Base-by-base conservation (phyloP, 495 filamentous ascomycete genomes). In the Aspergillus saccharolyticus region DNA sequence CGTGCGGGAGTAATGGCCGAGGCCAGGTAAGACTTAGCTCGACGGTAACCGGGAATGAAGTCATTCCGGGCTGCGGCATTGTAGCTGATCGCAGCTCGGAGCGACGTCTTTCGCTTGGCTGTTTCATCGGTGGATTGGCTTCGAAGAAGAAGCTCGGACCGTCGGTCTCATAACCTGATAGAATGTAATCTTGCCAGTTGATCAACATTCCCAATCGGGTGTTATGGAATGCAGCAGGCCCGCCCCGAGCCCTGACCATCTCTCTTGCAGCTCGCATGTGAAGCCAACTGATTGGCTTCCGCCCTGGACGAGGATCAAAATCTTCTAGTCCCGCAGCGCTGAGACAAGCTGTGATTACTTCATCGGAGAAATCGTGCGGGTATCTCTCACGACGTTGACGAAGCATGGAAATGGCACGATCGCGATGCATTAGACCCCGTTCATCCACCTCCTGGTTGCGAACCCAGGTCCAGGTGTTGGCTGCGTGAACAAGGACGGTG, bases 101-200 rank as follows among this genome's bases (percentile, higher is more conserved):
- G 20, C 54, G 28, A 25, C 56, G 22, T 8, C 18, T 30, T 17
- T 16, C 17, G 2, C 4, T 30, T 22, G 53, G 21, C 7, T 25
- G 33, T 54, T 30, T 2, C 19, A 46, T 5, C 17, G 45, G 46
- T 21, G 50, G 8, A 9, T 58, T 55, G 16, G 56, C 52, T 20
- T 76, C 67, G 42, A 71, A 75, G 39, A 63, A 71, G 44, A 76
- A 74, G 49, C 67, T 70, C 0, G 60, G 58, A 14, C 65, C 68
- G 12, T 70, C 59, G 1, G 66, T 70, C 39, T 74, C 71, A 54
- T 74, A 76, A 0, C 74, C 74, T 0, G 70, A 66, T 18, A 75
- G 52, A 24, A 74, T 73, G 55, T 76, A 75, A 53, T 76, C 73
- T 63, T 73, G 70, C 74, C 71, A 76, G 48, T 77, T 75, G 42